Evolutionary conservation across 768 basidiomycete species (phyloP).

Genomic region (Tubosaeta sp.): DNA sequence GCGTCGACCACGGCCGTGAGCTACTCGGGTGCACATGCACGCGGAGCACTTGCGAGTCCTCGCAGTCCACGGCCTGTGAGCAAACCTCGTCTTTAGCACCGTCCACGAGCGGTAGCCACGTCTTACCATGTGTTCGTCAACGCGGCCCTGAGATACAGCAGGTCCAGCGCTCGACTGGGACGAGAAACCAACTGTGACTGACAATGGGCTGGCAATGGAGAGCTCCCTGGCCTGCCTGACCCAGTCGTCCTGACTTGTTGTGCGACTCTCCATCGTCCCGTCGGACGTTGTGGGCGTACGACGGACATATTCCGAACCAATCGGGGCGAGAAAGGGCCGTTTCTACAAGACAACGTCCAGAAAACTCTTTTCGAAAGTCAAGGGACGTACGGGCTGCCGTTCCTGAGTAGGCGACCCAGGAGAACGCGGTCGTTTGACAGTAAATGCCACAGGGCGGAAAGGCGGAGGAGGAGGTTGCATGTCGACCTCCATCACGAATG

Average conservation of each 20-base stretch:
- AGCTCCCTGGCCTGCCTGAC: conserved; percentile 65
- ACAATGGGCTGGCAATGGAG: conserved; percentile 40
- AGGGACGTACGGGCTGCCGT: conserved; percentile 47
- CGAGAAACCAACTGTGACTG: conserved; percentile 15
- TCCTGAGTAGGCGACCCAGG: conserved; percentile 47
- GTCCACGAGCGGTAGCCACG: neutral
- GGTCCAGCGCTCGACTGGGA: neutral
- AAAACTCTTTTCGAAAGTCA: neutral
- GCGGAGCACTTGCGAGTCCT: conserved; percentile 13
- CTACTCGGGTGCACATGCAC: conserved; percentile 8
- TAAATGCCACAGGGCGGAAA: conserved; percentile 35
- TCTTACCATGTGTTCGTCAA: conserved; percentile 48
- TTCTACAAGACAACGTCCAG: conserved; percentile 40
- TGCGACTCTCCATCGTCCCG: conserved; percentile 22
- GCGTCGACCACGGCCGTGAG: conserved; percentile 12
- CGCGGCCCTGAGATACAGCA: conserved; percentile 7
- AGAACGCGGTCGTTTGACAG: conserved; percentile 57
- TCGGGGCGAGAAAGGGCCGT: conserved; percentile 45
- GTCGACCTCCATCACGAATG: conserved; percentile 51
- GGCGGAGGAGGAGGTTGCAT: conserved; percentile 41
- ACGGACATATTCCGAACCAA: conserved; percentile 26
- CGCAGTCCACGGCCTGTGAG: conserved; percentile 23
- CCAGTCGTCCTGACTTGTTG: conserved; percentile 65
- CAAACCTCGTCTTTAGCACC: conserved; percentile 8
- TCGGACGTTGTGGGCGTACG: conserved; percentile 26